phyloP scores from a whole-genome alignment of 306 rosid genomes.

The Adenanthera pavonina region DNA sequence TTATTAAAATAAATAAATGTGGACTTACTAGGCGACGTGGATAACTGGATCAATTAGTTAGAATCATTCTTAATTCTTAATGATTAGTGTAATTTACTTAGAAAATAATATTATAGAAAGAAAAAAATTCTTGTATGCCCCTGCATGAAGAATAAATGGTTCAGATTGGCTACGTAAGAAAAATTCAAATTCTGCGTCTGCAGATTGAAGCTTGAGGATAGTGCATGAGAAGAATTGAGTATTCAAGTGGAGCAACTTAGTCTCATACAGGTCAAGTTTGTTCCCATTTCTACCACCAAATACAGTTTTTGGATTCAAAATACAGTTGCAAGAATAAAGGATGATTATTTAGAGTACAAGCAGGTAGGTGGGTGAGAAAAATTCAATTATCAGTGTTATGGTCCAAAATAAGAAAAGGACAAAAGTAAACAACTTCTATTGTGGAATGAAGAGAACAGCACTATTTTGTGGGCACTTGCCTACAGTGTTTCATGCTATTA shows the following conservation, averaged over 20 bases:
- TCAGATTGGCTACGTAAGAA: too few species aligned
- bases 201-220: background rate
- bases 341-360: conserved; percentile 37
- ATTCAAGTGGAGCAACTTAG: background rate
- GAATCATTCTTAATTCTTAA: background rate
- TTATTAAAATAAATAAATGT: background rate
- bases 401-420: conserved; percentile 18
- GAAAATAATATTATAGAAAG: background rate
- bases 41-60: background rate
- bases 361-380: background rate
- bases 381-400: conserved; percentile 24
- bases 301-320: background rate
- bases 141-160: too few species aligned
- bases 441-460: conserved; percentile 34
- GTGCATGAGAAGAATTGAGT: background rate
- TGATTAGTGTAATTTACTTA: background rate
- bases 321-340: conserved; percentile 20
- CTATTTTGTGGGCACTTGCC: conserved; percentile 32
- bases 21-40: background rate
- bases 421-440: conserved; percentile 32
- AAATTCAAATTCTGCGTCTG: background rate
- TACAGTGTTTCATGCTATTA: conserved; percentile 29
- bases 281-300: background rate
- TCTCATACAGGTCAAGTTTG: background rate
- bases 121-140: too few species aligned